Conservation (phyloP, 2,329 filamentous ascomycete genomes). For the Alternaria gaisen region DNA sequence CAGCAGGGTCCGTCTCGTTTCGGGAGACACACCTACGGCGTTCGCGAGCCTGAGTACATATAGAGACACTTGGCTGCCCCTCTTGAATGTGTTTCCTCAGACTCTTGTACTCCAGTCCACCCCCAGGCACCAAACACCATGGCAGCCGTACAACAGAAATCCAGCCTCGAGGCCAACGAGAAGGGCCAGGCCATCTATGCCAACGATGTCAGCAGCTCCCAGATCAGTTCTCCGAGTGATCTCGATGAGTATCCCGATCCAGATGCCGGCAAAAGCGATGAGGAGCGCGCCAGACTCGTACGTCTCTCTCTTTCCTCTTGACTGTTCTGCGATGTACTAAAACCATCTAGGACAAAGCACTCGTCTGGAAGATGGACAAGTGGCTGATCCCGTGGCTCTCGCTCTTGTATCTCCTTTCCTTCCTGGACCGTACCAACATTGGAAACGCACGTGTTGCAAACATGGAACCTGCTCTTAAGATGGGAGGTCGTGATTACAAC, state of each 20-base stretch:
- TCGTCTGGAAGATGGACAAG: constrained; percentile 54
- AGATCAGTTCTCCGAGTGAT: constrained; percentile 33
- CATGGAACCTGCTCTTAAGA: constrained; percentile 39
- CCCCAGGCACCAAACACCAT: constrained; percentile 31
- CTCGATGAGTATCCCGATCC: constrained; percentile 48
- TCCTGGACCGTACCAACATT: constrained; percentile 51
- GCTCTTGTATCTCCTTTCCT: constrained; percentile 54
- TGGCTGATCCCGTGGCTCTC: constrained; percentile 54
- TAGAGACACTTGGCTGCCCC: constrained; percentile 38
- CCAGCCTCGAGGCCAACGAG: constrained; percentile 29
- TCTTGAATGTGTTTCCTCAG: constrained; percentile 25
- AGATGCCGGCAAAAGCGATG: constrained; percentile 46
- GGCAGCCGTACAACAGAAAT: constrained; percentile 42
- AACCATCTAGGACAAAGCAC: constrained; percentile 43
- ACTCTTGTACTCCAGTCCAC: constrained; percentile 26
- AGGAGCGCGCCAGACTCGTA: constrained; percentile 48
- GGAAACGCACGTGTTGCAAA: constrained; percentile 57
- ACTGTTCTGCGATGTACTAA: constrained; percentile 20
- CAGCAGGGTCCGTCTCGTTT: constrained; percentile 17
- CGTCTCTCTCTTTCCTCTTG: not conserved
- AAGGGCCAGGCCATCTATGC: constrained; percentile 34
- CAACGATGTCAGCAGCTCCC: constrained; percentile 41
- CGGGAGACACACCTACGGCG: constrained; percentile 15
- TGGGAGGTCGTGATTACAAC: constrained; percentile 67
- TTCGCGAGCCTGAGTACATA: constrained; percentile 37